phyloP scores from a whole-genome alignment of 352 stramenopile genomes.

The Elongisporangium undulatum region DNA sequence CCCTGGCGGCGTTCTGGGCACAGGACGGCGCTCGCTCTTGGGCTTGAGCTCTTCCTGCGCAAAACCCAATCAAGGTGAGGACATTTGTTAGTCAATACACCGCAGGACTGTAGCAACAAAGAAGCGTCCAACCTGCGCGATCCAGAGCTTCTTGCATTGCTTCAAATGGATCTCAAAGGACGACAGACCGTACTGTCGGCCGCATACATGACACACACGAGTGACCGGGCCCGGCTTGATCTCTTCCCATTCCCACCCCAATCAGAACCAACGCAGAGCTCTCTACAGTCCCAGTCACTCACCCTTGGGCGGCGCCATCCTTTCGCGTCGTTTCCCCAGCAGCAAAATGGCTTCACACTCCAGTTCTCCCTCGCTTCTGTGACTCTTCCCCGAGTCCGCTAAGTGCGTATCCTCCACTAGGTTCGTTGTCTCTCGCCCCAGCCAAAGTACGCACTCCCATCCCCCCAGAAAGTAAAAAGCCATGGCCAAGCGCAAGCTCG shows the following conservation, averaged over 20 bases:
- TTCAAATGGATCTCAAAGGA: constrained; percentile 85
- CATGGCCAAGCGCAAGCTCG: constrained; percentile 74
- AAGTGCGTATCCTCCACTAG: neutral
- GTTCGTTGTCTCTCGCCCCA: neutral
- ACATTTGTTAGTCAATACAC: neutral
- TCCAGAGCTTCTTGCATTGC: constrained; percentile 81
- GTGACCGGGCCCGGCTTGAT: constrained; percentile 52
- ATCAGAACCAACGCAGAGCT: neutral
- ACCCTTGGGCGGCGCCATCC: neutral
- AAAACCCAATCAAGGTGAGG: neutral
- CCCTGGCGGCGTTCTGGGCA: constrained; percentile 61
- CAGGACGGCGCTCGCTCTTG: constrained; percentile 41
- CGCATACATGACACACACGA: constrained; percentile 76
- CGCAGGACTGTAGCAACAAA: too few species aligned
- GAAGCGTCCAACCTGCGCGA: constrained; percentile 34
- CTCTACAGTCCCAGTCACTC: neutral
- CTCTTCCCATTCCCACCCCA: constrained; percentile 5
- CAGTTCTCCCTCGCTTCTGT: neutral
- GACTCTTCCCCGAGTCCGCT: neutral
- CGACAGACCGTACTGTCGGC: constrained; percentile 70
- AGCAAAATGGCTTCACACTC: neutral
- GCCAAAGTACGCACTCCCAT: neutral
- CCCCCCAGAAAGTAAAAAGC: neutral
- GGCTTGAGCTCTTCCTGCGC: constrained; percentile 66
- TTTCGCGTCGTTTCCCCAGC: neutral